Conservation (phyloP, 2,329 filamentous ascomycete genomes). For the Ophiostoma fasciatum region DNA sequence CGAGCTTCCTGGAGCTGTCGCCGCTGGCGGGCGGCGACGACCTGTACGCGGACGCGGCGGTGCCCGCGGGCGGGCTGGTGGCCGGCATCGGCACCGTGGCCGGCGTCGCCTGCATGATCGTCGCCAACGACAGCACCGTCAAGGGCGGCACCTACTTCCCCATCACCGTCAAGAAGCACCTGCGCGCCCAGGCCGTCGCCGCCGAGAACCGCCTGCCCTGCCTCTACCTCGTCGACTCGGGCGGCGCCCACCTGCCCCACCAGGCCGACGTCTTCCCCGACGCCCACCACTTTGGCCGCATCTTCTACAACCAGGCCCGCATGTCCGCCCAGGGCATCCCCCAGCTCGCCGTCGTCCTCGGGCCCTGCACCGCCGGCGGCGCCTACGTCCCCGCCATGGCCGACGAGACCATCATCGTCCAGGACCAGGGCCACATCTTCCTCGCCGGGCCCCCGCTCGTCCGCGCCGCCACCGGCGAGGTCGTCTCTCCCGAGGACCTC, state of each 20-base stretch:
- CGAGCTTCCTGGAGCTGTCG: conserved; percentile 84
- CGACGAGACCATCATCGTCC: conserved; percentile 93
- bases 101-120: conserved; percentile 82
- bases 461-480: conserved; percentile 89
- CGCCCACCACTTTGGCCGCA: conserved; percentile 85
- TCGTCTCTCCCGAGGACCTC: conserved; percentile 78
- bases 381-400: conserved; percentile 97
- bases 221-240: conserved; percentile 92
- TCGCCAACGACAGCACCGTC: conserved; percentile 92
- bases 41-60: conserved; percentile 54
- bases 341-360: conserved; percentile 93
- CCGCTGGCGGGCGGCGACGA: conserved; percentile 79
- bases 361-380: conserved; percentile 86
- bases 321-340: conserved; percentile 85
- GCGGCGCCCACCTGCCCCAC: conserved; percentile 86
- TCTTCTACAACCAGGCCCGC: conserved; percentile 94
- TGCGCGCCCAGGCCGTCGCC: conserved; percentile 81
- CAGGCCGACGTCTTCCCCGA: conserved; percentile 95
- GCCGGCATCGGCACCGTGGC: conserved; percentile 83
- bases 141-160: conserved; percentile 97
- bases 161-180: conserved; percentile 93
- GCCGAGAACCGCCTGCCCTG: conserved; percentile 76
- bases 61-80: conserved; percentile 81
- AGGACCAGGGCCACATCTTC: conserved; percentile 94
- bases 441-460: conserved; percentile 87